Conservation (phyloP, 2,329 filamentous ascomycete genomes). For the Aspergillus pseudotamarii region DNA sequence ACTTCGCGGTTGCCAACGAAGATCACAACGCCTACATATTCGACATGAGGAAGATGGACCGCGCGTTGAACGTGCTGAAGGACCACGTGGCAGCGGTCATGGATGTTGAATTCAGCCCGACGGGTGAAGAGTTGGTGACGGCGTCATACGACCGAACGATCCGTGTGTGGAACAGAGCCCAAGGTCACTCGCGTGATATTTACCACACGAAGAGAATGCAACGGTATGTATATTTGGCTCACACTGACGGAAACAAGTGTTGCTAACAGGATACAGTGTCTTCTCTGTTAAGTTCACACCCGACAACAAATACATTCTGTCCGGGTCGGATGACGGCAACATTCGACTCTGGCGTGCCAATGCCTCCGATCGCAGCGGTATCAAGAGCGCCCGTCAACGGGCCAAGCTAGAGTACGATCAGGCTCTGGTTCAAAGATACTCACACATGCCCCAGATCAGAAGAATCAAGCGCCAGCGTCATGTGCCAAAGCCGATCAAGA, state of each 20-base stretch:
- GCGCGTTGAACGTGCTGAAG: constrained; percentile 85
- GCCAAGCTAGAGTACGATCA: constrained; percentile 92
- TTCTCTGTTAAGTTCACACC: constrained; percentile 84
- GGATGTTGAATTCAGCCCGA: constrained; percentile 94
- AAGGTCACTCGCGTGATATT: constrained; percentile 85
- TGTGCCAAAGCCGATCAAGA: constrained; percentile 90
- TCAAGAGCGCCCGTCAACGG: constrained; percentile 82
- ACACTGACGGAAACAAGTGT: neutral
- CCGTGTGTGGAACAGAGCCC: constrained; percentile 77
- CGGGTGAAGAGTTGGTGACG: constrained; percentile 88
- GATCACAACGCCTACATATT: constrained; percentile 94
- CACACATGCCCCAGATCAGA: constrained; percentile 94
- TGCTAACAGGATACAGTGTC: constrained; percentile 56
- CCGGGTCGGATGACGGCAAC: constrained; percentile 92
- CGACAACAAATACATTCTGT: constrained; percentile 84
- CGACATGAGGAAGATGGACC: constrained; percentile 87
- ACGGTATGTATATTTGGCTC: constrained; percentile 42
- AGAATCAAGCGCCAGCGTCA: constrained; percentile 91
- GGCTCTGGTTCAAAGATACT: constrained; percentile 78
- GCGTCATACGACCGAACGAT: constrained; percentile 88
- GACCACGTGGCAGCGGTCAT: constrained; percentile 91
- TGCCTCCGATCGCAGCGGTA: constrained; percentile 77
- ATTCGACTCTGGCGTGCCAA: constrained; percentile 86
- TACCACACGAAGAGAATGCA: constrained; percentile 99
- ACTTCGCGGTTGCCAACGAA: constrained; percentile 90